Evolutionary conservation across 2,329 filamentous ascomycete genomes (phyloP), one percentile per base, ranked within the genome.

Genomic region (Arthrobotrys sphaeroides): DNA sequence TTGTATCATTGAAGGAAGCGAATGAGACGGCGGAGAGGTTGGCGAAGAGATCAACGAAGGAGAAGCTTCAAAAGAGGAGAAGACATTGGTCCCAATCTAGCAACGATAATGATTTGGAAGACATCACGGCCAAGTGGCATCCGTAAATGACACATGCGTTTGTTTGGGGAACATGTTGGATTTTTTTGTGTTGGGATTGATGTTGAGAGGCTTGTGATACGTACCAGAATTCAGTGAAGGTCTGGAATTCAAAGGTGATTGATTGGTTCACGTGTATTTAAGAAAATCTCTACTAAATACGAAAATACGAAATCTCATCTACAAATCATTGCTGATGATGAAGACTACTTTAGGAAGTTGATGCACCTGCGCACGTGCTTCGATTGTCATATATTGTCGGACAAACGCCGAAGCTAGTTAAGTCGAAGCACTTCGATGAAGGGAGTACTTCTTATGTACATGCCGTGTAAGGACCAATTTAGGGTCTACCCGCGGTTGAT

Each of bases 21-120:
- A 74, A 74, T 42, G 70, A 74, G 20, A 67, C 62, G 4, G 70
- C 70, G 24, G 61, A 74, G 47, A 53, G 70, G 45, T 47, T 74
- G 53, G 62, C 62, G 38, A 74, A 74, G 45, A 53, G 64, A 26
- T 65, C 60, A 13, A 20, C 42, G 2, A 62, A 59, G 31, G 61
- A 67, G 5, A 61, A 45, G 36, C 16, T 59, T 12, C 6, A 40
- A n/a, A 45, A 24, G 9, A 53, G 60, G 16, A 62, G 40, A 7
- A 62, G 70, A 16, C 33, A 68, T 36, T 55, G 28, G n/a, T 57
- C n/a, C n/a, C n/a, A 57, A 18, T 36, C 28, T 3, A 38, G 33
- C 9, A 4, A 18, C 3, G 9, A 55, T 7, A 18, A 40, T n/a
- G 33, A 31, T 22, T 10, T 13, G 6, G 28, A 47, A 6, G 67